Evolutionary conservation across 2,329 filamentous ascomycete genomes (phyloP), one percentile per base, ranked within the genome.

Genomic region (Cladosporium sp.): DNA sequence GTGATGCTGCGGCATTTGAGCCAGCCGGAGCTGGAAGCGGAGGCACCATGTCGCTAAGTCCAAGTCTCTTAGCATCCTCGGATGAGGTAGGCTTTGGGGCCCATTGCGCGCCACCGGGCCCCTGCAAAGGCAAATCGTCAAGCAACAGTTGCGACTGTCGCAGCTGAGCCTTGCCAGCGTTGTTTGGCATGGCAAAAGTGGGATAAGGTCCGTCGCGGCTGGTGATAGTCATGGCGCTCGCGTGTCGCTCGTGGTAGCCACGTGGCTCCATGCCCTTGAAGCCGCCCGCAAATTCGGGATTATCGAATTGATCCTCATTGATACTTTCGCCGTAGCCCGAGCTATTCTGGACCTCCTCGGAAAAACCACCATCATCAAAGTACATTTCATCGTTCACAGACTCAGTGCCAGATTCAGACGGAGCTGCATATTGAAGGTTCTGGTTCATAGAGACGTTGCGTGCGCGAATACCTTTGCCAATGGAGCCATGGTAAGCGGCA

Each of bases 1-100:
- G 88, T 41, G 84, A 81, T 72, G 86, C 82, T 28, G 84, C 85
- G 60, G 69, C 41, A 59, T 76, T 73, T 72, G 28, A 76, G 69
- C 72, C 71, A 71, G 66, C 72, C 78, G 51, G 72, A 71, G 69
- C 86, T 26, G 85, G 88, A 69, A 83, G 83, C 5, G 80, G 83
- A 8, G 87, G 86, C 66, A 85, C 85, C 64, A 66, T 66, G 18
- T 68, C 70, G 59, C 74, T 74, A 14, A 73, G 49, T n/a, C 74
- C 74, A 24, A 73, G 58, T 14, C 74, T 64, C 64, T 74, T 77
- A 11, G 74, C 74, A 64, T 76, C 75, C 49, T 75, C 74, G 2
- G 71, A 74, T 4, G 74, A 73, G 58, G 75, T 76, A 47, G 74
- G 71, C 51, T 75, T 74, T 1, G 74, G 74, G 8, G 75, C 71